Conservation (phyloP, 768 basidiomycete genomes). For the Pleurotus tuber-regium region DNA sequence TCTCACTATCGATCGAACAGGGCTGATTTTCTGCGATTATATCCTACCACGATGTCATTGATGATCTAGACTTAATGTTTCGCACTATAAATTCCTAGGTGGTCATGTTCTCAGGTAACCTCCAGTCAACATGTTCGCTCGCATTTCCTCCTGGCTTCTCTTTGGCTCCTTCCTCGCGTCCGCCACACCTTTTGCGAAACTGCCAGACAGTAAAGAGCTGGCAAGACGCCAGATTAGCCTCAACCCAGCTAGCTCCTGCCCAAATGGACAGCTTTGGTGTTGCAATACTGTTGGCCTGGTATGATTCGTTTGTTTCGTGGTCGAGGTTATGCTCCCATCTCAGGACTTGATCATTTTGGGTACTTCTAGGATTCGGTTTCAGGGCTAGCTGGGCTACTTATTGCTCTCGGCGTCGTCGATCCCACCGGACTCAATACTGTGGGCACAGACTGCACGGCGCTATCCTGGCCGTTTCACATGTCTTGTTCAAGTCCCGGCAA, state of each 20-base stretch:
- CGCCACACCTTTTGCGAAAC: neutral
- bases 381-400: neutral
- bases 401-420: neutral
- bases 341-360: too few relatives aligned
- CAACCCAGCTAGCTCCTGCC: constrained; percentile 3
- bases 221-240: neutral
- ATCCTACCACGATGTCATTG: too few relatives aligned
- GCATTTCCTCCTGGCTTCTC: too few relatives aligned
- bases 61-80: too few relatives aligned
- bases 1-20: too few relatives aligned
- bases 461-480: neutral
- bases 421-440: neutral
- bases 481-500: neutral
- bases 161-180: neutral
- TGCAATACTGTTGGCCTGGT: neutral
- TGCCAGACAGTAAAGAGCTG: neutral
- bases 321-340: too few relatives aligned
- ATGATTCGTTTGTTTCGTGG: too few relatives aligned
- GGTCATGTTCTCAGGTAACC: too few relatives aligned
- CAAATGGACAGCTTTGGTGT: neutral
- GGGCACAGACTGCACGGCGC: neutral
- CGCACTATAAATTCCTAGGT: too few relatives aligned
- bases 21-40: too few relatives aligned
- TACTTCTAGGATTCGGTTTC: neutral
- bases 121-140: too few relatives aligned